Percentiles rank a stretch among this genome's conserved stretches.
Evolutionary conservation across 108 stramenopile species (phyloP).

Genomic region (Discostella stelligeroides): DNA sequence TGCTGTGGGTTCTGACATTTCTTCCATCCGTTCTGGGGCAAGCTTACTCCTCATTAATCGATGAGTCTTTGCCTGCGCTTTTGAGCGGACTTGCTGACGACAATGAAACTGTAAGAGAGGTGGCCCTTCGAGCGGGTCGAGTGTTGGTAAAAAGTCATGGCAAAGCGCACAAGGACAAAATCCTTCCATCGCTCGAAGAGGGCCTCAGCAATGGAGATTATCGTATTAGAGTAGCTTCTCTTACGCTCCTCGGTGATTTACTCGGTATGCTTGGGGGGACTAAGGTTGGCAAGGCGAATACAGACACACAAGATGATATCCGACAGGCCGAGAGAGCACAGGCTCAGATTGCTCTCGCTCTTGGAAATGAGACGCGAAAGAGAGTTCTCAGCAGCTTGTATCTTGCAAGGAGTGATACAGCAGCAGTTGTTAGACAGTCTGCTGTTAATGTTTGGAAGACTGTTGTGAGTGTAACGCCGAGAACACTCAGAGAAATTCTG

Average conservation of each 20-base stretch:
- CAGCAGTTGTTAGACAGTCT: conserved; percentile 88
- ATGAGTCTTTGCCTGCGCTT: conserved; percentile 89
- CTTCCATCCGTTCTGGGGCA: conserved; percentile 92
- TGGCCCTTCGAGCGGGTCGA: conserved; percentile 94
- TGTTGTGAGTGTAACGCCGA: conserved; percentile 93
- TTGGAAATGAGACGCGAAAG: conserved; percentile 82
- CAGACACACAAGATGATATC: conserved; percentile 90
- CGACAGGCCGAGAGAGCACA: conserved; percentile 83
- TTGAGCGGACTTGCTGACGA: conserved; percentile 96
- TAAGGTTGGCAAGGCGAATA: conserved; percentile 80
- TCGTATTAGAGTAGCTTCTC: conserved; percentile 93
- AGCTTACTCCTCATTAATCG: conserved; percentile 84
- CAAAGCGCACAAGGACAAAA: conserved; percentile 87
- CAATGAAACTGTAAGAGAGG: conserved; percentile 91
- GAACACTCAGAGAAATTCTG: conserved; percentile 94
- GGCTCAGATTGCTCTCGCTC: conserved; percentile 86
- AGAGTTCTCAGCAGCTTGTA: conserved; percentile 92
- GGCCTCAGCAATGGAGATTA: conserved; percentile 92
- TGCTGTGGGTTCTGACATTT: conserved; percentile 99
- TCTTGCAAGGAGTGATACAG: conserved; percentile 90
- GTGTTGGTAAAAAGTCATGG: conserved; percentile 94
- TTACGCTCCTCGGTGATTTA: conserved; percentile 95
- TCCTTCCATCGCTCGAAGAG: conserved; percentile 91
- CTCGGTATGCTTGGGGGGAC: conserved; percentile 95
- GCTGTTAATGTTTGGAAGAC: conserved; percentile 99